Evolutionary conservation across 805 yeast species (phyloP), one percentile per base, ranked within the genome.

Genomic region (Kluyveromyces wickerhamii): DNA sequence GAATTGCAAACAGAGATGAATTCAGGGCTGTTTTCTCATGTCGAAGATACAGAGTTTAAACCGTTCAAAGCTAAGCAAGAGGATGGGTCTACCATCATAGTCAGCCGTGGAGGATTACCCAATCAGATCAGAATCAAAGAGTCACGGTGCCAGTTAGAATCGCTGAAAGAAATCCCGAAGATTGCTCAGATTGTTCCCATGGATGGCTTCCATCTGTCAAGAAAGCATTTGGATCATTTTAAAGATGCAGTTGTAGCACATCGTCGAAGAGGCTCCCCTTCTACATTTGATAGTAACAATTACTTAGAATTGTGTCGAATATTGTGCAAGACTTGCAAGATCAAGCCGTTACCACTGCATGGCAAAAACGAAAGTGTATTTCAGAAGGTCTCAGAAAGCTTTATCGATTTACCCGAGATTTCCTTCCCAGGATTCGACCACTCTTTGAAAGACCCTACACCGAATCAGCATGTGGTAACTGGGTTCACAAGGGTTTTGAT

Each of bases 161-260:
- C 15, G 10, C 22, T 23, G 19, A 13, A 17, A 4, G 32, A 30
- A 7, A 28, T 32, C 1, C 55, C 62, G 10, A 35, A 38, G 3
- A 46, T 54, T 43, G 75, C 77, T 1, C 64, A 66, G 40, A 63
- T 66, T 13, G 49, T 80, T 1, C 79, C 83, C 7, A 79, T 79
- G 87, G 89, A 81, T 54, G 89, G 92, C 4, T 81, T 75, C 47
- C 92, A 81, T 49, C 57, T 74, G n/a, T 71, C 83, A 0, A 52
- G 79, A 21, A 40, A 48, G 0, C 62, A 65, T 8, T 57, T 81
- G 8, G 58, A 56, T n/a, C 43, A 57, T 26, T 69, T 82, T 49
- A 58, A 63, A 7, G 72, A 85, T 44, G 67, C 84, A 0, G 63
- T 52, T 8, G 62, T 59, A 21, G 89, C 94, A 0, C 59, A 74